phyloP scores from a whole-genome alignment of 495 filamentous ascomycete genomes.

The Aspergillus hancockii region DNA sequence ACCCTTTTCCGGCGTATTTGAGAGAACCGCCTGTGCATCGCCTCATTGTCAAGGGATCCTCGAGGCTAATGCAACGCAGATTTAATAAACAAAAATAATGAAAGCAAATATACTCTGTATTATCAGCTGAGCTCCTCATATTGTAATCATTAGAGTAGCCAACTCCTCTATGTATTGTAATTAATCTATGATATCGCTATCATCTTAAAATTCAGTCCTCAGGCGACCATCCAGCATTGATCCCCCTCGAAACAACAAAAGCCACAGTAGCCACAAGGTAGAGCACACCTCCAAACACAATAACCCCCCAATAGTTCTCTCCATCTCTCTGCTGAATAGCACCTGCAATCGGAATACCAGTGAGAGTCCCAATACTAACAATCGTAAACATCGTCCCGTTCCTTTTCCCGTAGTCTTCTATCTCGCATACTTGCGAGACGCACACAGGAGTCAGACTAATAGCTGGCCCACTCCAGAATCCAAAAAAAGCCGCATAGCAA shows the following conservation, averaged over 20 bases:
- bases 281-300: slow-evolving; percentile 52
- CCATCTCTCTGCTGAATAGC: slow-evolving; percentile 27
- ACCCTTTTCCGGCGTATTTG: too few species aligned
- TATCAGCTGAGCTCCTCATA: too few species aligned
- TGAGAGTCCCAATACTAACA: slow-evolving; percentile 61
- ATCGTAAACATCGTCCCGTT: slow-evolving; percentile 64
- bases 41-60: too few species aligned
- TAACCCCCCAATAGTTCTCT: slow-evolving; percentile 45
- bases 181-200: too few species aligned
- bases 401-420: slow-evolving; percentile 60
- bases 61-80: too few species aligned
- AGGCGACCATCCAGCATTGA: slow-evolving; percentile 44
- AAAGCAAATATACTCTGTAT: too few species aligned
- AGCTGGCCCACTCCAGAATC: slow-evolving; percentile 58
- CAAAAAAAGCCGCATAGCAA: slow-evolving; percentile 61
- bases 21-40: too few species aligned
- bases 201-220: slow-evolving; percentile 22
- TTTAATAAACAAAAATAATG: too few species aligned
- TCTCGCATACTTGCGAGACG: slow-evolving; percentile 58
- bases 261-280: slow-evolving; percentile 48
- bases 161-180: too few species aligned
- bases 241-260: slow-evolving; percentile 49
- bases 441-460: slow-evolving; percentile 63
- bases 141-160: too few species aligned
- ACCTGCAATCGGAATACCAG: slow-evolving; percentile 80